Evolutionary conservation across 345 rosid genomes (phyloP).

Genomic region (Pugionium dolabratum): DNA sequence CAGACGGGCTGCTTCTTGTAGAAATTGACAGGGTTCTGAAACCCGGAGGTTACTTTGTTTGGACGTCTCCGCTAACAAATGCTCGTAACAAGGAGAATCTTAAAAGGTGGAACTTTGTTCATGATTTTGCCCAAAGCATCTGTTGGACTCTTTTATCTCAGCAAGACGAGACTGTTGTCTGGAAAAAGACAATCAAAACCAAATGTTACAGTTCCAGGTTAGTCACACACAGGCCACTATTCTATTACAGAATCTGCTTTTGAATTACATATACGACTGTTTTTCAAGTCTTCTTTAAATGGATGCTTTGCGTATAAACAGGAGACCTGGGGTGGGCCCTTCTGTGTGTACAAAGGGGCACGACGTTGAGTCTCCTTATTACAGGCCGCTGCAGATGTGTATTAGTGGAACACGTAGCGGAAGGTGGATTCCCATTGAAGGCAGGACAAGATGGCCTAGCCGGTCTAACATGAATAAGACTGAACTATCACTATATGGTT

Average conservation of each 20-base stretch:
- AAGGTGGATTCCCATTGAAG: conserved; percentile 89
- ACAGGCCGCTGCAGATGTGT: conserved; percentile 83
- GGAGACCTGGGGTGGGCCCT: conserved; percentile 81
- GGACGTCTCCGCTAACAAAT: conserved; percentile 92
- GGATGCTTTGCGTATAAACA: conserved; percentile 25
- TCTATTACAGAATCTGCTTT: background rate
- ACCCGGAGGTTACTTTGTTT: conserved; percentile 98
- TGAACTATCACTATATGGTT: conserved; percentile 84
- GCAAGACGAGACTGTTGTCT: conserved; percentile 93
- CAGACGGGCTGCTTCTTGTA: conserved; percentile 82
- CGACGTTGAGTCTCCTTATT: conserved; percentile 87
- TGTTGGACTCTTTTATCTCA: conserved; percentile 91
- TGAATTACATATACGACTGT: conserved; percentile 32
- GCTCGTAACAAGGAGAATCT: conserved; percentile 68
- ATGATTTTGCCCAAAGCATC: conserved; percentile 67
- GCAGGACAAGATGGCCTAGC: conserved; percentile 79
- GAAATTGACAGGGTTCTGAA: conserved; percentile 90
- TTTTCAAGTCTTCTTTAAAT: no score
- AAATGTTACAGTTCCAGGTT: conserved; percentile 79
- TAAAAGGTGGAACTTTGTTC: conserved; percentile 75
- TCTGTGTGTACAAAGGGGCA: conserved; percentile 72
- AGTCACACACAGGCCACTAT: conserved; percentile 30
- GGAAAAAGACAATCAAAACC: conserved; percentile 84
- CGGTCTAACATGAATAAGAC: conserved; percentile 71
- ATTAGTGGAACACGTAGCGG: conserved; percentile 77